Evolutionary conservation across 371 early-diverging fungal species (phyloP).

Genomic region (Mucor lusitanicus): DNA sequence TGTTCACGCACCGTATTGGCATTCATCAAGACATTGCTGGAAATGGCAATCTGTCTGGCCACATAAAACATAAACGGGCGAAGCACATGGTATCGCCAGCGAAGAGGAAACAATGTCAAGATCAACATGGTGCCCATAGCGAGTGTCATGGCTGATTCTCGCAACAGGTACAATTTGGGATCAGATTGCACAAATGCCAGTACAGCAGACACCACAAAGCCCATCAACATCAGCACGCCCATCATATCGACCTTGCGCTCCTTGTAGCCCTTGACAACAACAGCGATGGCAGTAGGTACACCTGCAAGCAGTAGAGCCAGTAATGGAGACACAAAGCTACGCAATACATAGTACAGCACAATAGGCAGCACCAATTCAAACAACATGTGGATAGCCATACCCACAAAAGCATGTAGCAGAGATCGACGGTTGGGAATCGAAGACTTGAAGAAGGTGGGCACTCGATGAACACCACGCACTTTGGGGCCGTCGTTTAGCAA

Average conservation of each 20-base stretch:
- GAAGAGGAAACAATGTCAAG: slow-evolving; percentile 43
- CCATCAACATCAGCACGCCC: slow-evolving; percentile 47
- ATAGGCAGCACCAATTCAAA: slow-evolving; percentile 46
- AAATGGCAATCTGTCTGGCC: slow-evolving; percentile 42
- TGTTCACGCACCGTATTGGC: slow-evolving; percentile 29
- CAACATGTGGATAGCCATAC: slow-evolving; percentile 38
- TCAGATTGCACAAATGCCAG: slow-evolving; percentile 50
- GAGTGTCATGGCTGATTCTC: slow-evolving; percentile 53
- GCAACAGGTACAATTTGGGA: slow-evolving; percentile 47
- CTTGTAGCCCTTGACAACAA: slow-evolving; percentile 29
- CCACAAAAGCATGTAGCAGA: slow-evolving; percentile 34
- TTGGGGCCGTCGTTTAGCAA: slow-evolving; percentile 15
- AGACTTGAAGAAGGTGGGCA: slow-evolving; percentile 42
- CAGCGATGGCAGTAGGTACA: slow-evolving; percentile 42
- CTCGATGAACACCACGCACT: slow-evolving; percentile 25
- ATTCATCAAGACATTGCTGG: slow-evolving; percentile 27
- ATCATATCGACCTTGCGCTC: slow-evolving; percentile 49
- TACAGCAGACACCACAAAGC: slow-evolving; percentile 47
- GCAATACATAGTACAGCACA: slow-evolving; percentile 43
- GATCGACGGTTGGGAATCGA: slow-evolving; percentile 45
- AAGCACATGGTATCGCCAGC: slow-evolving; percentile 26
- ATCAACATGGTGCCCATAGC: slow-evolving; percentile 50
- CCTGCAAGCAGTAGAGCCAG: slow-evolving; percentile 46
- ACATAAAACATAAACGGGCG: slow-evolving; percentile 52
- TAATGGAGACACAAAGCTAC: slow-evolving; percentile 39